These are phyloP conservation scores for Talaromyces liani DNA, from an alignment of 495 filamentous ascomycete species.

Conservation along the genomic window DNA sequence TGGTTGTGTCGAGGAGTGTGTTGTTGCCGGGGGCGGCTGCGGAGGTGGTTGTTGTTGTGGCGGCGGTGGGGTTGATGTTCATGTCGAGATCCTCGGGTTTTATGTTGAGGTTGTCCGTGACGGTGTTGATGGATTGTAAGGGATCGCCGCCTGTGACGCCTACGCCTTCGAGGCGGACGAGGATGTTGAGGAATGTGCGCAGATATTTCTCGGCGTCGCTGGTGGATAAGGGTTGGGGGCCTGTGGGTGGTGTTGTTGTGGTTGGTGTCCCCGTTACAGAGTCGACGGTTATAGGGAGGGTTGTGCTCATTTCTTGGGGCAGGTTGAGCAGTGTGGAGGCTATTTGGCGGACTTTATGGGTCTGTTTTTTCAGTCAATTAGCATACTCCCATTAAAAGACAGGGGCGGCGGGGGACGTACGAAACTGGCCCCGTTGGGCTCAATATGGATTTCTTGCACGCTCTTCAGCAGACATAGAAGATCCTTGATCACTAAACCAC, in stretches of 20 bases:
- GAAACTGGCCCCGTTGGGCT: constrained; percentile 70
- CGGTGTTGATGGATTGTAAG: background rate
- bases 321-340: constrained; percentile 65
- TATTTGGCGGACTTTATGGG: constrained; percentile 65
- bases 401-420: constrained; percentile 26
- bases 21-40: background rate
- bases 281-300: constrained; percentile 25
- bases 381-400: constrained; percentile 2
- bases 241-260: constrained; percentile 12
- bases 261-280: constrained; percentile 1
- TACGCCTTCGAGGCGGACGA: constrained; percentile 58
- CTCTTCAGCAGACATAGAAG: constrained; percentile 60
- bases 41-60: too few relatives aligned
- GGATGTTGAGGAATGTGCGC: constrained; percentile 57
- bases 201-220: constrained; percentile 57
- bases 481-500: constrained; percentile 67
- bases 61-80: background rate
- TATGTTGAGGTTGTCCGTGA: background rate
- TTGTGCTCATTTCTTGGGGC: constrained; percentile 45
- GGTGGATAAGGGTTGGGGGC: constrained; percentile 27
- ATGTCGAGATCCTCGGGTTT: background rate
- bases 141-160: constrained; percentile 7
- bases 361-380: constrained; percentile 19
- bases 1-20: background rate
- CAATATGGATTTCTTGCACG: constrained; percentile 72